Conservation (phyloP, 2,329 filamentous ascomycete genomes). For the Endoconidiophora polonica region DNA sequence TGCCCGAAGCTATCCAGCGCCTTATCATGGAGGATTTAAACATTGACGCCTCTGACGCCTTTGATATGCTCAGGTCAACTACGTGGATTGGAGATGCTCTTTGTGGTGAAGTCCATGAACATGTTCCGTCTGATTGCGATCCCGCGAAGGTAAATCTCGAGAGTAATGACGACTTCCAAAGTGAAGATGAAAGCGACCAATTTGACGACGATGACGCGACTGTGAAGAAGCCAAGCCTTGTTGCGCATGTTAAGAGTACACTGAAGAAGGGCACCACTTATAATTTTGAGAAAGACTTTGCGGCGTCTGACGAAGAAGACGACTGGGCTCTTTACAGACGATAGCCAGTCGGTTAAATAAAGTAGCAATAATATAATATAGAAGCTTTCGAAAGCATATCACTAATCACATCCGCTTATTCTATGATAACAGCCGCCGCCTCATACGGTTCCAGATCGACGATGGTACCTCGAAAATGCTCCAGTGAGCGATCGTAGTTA, state of each 20-base stretch:
- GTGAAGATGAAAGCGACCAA: background rate
- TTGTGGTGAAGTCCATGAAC: slow-evolving; percentile 40
- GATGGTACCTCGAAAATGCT: slow-evolving; percentile 17
- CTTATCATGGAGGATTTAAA: slow-evolving; percentile 41
- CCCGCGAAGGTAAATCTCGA: slow-evolving; percentile 13
- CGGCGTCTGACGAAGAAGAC: background rate
- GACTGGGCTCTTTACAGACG: background rate
- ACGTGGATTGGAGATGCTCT: slow-evolving; percentile 49
- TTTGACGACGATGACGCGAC: background rate
- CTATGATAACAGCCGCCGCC: slow-evolving; percentile 21
- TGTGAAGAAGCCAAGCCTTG: background rate
- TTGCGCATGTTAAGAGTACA: background rate
- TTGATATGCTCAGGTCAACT: slow-evolving; percentile 47
- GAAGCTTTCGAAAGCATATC: background rate
- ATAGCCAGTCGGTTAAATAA: background rate
- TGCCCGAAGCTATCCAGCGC: slow-evolving; percentile 48
- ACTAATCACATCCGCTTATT: background rate
- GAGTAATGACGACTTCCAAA: background rate
- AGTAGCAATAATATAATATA: background rate
- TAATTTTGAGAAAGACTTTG: background rate
- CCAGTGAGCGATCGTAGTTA: slow-evolving; percentile 18
- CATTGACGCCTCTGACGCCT: slow-evolving; percentile 27
- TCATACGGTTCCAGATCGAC: slow-evolving; percentile 23
- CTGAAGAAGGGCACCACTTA: slow-evolving; percentile 1
- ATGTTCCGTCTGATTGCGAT: slow-evolving; percentile 4